Evolutionary conservation across 1,139 yeast genomes (phyloP).

Genomic region (Kurtzmaniella quercitrusa): DNA sequence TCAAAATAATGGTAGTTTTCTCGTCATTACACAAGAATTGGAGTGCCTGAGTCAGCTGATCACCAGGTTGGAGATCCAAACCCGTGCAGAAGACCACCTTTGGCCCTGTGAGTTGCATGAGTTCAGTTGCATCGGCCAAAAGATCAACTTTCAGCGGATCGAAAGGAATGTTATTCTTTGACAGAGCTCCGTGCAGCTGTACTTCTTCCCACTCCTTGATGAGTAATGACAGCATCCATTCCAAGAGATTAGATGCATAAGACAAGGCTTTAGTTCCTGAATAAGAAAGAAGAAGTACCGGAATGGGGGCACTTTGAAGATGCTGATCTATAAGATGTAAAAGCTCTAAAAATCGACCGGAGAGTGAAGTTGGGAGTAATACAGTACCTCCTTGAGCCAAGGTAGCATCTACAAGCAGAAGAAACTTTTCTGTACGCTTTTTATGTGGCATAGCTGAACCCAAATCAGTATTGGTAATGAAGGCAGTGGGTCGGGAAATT

Average conservation of each 20-base stretch:
- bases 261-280: constrained; percentile 76
- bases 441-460: constrained; percentile 67
- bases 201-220: constrained; percentile 74
- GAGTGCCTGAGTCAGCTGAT: constrained; percentile 55
- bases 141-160: constrained; percentile 63
- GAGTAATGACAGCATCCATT: constrained; percentile 88
- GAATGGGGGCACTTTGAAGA: constrained; percentile 54
- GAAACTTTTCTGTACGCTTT: constrained; percentile 60
- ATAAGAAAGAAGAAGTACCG: constrained; percentile 71
- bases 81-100: constrained; percentile 83
- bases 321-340: constrained; percentile 64
- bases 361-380: constrained; percentile 77
- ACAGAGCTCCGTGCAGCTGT: constrained; percentile 20
- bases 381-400: constrained; percentile 72
- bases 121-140: constrained; percentile 52
- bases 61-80: constrained; percentile 62
- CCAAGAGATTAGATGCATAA: constrained; percentile 84
- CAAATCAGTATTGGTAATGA: constrained; percentile 72
- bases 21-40: constrained; percentile 58
- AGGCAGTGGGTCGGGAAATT: constrained; percentile 74
- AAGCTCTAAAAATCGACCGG: constrained; percentile 79
- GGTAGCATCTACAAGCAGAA: constrained; percentile 61
- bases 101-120: constrained; percentile 58
- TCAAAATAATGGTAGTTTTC: constrained; percentile 65
- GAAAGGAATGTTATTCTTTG: constrained; percentile 67